A percentile compares a stretch with the other conserved stretches of the same genome.
Conservation (phyloP, 352 stramenopile species). For the Pythium rhizo-oryzae region DNA sequence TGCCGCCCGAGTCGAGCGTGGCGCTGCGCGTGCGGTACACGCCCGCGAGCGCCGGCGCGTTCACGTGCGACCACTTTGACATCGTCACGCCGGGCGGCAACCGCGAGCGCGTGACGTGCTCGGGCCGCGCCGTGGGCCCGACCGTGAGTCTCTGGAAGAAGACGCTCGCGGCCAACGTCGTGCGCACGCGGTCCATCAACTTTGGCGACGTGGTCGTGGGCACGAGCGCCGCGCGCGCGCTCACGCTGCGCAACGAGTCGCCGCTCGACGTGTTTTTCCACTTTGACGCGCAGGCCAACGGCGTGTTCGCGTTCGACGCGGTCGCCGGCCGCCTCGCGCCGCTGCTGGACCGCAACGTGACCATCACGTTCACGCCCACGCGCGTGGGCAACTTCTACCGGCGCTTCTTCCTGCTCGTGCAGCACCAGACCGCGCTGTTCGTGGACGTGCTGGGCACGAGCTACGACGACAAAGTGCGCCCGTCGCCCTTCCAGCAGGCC, state of each 20-base stretch:
- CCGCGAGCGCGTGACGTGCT: slow-evolving; percentile 72
- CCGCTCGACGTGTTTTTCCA: slow-evolving; percentile 74
- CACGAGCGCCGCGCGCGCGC: slow-evolving; percentile 54
- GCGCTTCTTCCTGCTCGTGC: slow-evolving; percentile 81
- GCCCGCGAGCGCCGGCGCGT: slow-evolving; percentile 81
- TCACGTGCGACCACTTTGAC: slow-evolving; percentile 91
- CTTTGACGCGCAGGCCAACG: slow-evolving; percentile 70
- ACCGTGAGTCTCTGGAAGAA: slow-evolving; percentile 83
- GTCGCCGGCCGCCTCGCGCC: slow-evolving; percentile 80
- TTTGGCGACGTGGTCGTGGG: slow-evolving; percentile 88
- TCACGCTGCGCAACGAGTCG: slow-evolving; percentile 87
- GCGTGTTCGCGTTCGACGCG: slow-evolving; percentile 87
- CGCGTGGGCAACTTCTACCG: slow-evolving; percentile 92
- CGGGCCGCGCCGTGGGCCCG: slow-evolving; percentile 62
- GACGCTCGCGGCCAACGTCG: slow-evolving; percentile 71
- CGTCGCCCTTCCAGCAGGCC: slow-evolving; percentile 90
- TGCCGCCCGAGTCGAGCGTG: slow-evolving; percentile 72
- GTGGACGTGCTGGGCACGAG: slow-evolving; percentile 91
- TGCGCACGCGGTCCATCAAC: slow-evolving; percentile 80
- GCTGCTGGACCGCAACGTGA: slow-evolving; percentile 78
- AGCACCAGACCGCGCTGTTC: slow-evolving; percentile 86
- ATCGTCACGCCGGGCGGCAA: slow-evolving; percentile 91
- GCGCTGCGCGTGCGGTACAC: slow-evolving; percentile 80
- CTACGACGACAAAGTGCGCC: slow-evolving; percentile 88
- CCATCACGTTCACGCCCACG: slow-evolving; percentile 79